Evolutionary conservation across 1,284 basidiomycete species (phyloP).

Genomic region (Ganoderma resinaceum): DNA sequence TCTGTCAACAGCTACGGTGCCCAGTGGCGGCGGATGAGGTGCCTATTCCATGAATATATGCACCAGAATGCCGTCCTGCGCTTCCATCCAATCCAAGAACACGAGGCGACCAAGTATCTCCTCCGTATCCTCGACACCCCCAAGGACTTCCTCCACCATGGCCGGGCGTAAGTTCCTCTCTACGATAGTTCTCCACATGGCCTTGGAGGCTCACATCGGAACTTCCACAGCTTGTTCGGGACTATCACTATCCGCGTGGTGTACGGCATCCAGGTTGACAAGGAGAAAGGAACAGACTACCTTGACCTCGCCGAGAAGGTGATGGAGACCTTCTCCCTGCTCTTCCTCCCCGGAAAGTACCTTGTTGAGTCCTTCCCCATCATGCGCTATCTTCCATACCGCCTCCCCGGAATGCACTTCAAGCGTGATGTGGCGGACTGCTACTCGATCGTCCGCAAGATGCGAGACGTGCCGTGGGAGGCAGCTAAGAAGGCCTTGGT

Average conservation of each 20-base stretch:
- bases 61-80: conserved; percentile 4
- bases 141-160: conserved; percentile 10
- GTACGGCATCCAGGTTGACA: conserved; percentile 42
- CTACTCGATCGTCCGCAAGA: background rate
- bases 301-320: conserved; percentile 13
- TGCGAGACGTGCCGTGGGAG: conserved; percentile 17
- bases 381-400: conserved; percentile 14
- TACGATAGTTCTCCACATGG: too few species aligned
- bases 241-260: conserved; percentile 32
- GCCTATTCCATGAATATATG: conserved; percentile 22
- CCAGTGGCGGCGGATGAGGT: conserved; percentile 15
- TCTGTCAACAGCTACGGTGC: conserved; percentile 1
- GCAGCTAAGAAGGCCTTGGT: conserved; percentile 16
- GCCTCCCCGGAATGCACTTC: conserved; percentile 20
- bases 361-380: conserved; percentile 18
- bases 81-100: conserved; percentile 15
- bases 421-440: conserved; percentile 15
- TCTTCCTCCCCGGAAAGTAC: conserved; percentile 19
- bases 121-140: conserved; percentile 11
- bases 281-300: conserved; percentile 9
- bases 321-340: conserved; percentile 7
- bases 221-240: background rate
- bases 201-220: background rate
- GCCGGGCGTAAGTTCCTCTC: conserved; percentile 9
- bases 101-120: conserved; percentile 14